Base-by-base conservation (phyloP, 768 basidiomycete species). In the Boletellus emodensis region DNA sequence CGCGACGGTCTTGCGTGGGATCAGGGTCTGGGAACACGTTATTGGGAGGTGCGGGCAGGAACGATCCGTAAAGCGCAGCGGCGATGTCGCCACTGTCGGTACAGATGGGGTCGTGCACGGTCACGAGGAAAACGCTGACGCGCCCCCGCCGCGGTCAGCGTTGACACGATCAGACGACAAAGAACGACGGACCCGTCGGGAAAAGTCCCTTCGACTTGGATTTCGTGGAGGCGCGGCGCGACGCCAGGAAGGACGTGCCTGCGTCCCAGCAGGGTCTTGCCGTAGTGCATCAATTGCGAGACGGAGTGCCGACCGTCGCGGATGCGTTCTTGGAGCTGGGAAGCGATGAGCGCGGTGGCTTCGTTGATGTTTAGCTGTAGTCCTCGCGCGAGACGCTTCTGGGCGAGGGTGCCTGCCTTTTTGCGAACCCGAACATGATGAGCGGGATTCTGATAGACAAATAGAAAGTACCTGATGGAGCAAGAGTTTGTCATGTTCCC, bases 121-220 rank as follows among this genome's bases (percentile, higher is more conserved):
- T 95, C 34, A 98, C 94, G n/a, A 99, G 79, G 71, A 98, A 99
- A 0, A 92, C 88, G 1, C 62, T 60, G 47, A 28, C 41, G 48
- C 12, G 20, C 41, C n/a, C 30, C 14, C 12, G 11, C 35, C 9
- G 26, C 12, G 35, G 36, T 44, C 24, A 49, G 33, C 22, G 6
- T 14, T 3, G 46, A 49, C 34, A 20, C 30, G 13, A 34, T 13
- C 12, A 28, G 18, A 22, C 30, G 24, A 49, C n/a, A 17, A 26
- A 18, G 46, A 9, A 7, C 8, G 4, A 61, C 79, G 38, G 59
- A 90, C 93, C 89, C 89, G 56, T 94, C 94, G 7, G 69, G 75
- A 60, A 97, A 93, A 1, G 92, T 94, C 13, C 94, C 94, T 65
- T 97, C 94, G 0, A 96, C 91, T 65, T 96, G 94, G 32, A 99